phyloP scores from a whole-genome alignment of 78 protist genomes.

The Guillardia theta region DNA sequence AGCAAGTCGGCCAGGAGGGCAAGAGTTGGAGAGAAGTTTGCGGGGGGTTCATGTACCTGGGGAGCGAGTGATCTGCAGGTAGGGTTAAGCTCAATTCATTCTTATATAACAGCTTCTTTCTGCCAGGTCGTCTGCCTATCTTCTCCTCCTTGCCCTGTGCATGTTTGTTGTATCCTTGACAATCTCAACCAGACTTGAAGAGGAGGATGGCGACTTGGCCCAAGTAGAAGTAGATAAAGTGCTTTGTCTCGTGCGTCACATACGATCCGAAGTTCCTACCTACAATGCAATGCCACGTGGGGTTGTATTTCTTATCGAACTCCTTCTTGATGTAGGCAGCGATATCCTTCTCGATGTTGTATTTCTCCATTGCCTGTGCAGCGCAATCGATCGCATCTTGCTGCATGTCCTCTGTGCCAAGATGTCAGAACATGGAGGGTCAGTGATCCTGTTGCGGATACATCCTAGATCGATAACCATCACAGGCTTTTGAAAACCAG shows the following conservation, averaged over 20 bases:
- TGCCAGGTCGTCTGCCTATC: neutral
- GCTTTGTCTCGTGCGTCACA: constrained; percentile 98
- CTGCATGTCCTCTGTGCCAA: constrained; percentile 87
- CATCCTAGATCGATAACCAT: no score
- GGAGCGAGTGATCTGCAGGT: no score
- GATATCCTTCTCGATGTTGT: constrained; percentile 95
- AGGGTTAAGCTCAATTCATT: no score
- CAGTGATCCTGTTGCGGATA: no score
- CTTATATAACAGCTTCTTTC: neutral
- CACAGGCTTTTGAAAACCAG: no score
- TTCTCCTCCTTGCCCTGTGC: neutral
- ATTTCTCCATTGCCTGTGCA: constrained; percentile 80
- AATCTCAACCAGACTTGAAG: constrained; percentile 82
- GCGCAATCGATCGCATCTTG: constrained; percentile 90
- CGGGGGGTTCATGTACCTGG: neutral
- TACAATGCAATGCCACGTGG: constrained; percentile 96
- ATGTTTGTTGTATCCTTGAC: neutral
- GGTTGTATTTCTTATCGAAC: constrained; percentile 95
- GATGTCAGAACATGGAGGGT: neutral
- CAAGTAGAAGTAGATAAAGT: constrained; percentile 96
- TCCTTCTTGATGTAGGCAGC: constrained; percentile 97
- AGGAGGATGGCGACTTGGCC: constrained; percentile 93
- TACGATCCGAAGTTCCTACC: constrained; percentile 98
- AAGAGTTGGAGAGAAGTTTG: no score
- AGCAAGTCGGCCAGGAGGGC: no score